Conservation (phyloP, 345 rosid genomes). For the Dipteronia sinensis region DNA sequence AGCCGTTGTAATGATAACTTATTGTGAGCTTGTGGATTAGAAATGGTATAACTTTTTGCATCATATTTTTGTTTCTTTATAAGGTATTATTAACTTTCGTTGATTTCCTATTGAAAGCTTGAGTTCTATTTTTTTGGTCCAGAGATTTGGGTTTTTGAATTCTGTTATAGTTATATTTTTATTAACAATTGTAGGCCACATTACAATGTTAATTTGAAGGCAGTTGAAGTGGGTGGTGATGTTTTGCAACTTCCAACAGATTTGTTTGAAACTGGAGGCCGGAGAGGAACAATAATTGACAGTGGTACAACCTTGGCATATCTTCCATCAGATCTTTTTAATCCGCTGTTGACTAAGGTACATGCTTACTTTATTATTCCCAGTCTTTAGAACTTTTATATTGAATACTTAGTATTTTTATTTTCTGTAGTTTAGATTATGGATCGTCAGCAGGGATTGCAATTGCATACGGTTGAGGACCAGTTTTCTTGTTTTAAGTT, state of each 20-base stretch:
- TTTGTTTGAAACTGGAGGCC: constrained; percentile 44
- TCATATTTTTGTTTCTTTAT: constrained; percentile 1
- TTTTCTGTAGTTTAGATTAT: constrained; percentile 48
- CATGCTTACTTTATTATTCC: background rate
- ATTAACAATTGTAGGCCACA: constrained; percentile 61
- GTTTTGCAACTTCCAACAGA: constrained; percentile 57
- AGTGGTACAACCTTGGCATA: constrained; percentile 97
- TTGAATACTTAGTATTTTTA: background rate
- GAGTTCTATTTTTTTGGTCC: constrained; percentile 2
- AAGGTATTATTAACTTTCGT: background rate
- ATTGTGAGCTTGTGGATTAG: background rate
- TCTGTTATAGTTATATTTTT: constrained; percentile 22
- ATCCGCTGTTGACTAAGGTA: constrained; percentile 57
- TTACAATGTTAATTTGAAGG: constrained; percentile 77
- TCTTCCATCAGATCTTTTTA: constrained; percentile 61
- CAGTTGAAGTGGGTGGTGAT: constrained; percentile 64
- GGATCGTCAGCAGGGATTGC: constrained; percentile 51
- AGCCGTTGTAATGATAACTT: background rate
- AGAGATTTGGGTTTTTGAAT: constrained; percentile 17
- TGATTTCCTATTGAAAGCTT: background rate
- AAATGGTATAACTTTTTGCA: background rate
- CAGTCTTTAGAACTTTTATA: background rate
- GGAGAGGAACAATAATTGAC: constrained; percentile 72
- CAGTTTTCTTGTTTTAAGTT: constrained; percentile 69
- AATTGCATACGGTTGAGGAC: constrained; percentile 52